Base-by-base conservation (phyloP, 2,329 filamentous ascomycete species). In the Claviceps purpurea region DNA sequence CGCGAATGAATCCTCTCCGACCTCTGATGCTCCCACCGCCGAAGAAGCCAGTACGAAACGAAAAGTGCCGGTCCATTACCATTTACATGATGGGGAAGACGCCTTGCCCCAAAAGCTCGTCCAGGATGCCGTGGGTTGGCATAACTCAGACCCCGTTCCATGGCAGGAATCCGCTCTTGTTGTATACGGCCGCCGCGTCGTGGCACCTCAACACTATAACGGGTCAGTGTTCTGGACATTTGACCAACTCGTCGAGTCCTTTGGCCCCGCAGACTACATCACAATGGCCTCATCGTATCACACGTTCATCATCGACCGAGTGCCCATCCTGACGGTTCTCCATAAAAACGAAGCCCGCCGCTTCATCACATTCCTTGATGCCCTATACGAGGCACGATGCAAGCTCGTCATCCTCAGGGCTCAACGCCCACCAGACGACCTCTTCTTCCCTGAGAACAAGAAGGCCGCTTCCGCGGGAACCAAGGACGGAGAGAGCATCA, bases 191-290 rank as follows among this genome's bases (percentile, higher is more conserved):
- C 78, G 86, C 39, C 71, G 69, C 1, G 70, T 90, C 2, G 61
- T 64, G 1, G 74, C 88, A 2, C 80, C 82, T 1, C 71, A 72
- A 3, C 75, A 83, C 40, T 67, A 76, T 56, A 67, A 75, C 26
- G 80, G 82, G 18, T 68, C 77, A 1, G 76, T 81, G 0, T 73
- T 74, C 51, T 89, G 85, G 78, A 76, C 78, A 10, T 93, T 91
- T 59, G 61, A 72, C 14, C 76, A 84, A 39, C 75, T 91, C 1
- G 88, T 86, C 53, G 75, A 75, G 5, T 72, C 73, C 1, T 81
- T 89, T 45, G 87, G 87, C 0, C 86, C 87, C 1, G 87, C 87
- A 30, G 87, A 93, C 68, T 93, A 90, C 67, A 85, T 90, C 51
- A 85, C 84, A 1, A 77, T 93, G 63, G 85, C 87, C 1, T 89